A percentile compares a stretch with the other conserved stretches of the same genome.
phyloP scores from a whole-genome alignment of 2,329 filamentous ascomycete genomes.

The Chlorencoelia australis region DNA sequence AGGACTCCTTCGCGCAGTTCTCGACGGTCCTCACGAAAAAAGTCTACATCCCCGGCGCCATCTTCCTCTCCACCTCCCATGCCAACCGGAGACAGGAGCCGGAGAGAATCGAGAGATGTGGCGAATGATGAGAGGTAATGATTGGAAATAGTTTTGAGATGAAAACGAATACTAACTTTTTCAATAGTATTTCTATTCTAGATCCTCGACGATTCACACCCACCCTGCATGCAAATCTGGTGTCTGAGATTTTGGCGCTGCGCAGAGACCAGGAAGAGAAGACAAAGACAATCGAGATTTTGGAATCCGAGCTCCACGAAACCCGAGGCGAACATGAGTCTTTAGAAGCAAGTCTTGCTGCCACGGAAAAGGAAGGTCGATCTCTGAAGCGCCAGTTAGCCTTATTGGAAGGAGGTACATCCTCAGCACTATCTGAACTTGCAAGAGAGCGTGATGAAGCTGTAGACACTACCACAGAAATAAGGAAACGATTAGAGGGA shows the following conservation, averaged over 20 bases:
- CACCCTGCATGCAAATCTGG: conserved; percentile 85
- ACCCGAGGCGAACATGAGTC: conserved; percentile 65
- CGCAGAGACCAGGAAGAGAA: conserved; percentile 88
- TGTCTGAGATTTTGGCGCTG: conserved; percentile 84
- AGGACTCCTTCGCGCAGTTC: conserved; percentile 62
- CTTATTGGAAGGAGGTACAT: conserved; percentile 77
- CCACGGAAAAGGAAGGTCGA: conserved; percentile 64
- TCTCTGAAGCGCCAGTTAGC: conserved; percentile 78
- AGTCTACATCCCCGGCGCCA: conserved; percentile 54
- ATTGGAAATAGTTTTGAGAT: neutral
- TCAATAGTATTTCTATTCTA: conserved; percentile 46
- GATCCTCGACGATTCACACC: conserved; percentile 92
- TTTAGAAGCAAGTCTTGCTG: conserved; percentile 50
- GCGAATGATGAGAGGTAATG: conserved; percentile 48
- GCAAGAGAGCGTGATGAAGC: conserved; percentile 79
- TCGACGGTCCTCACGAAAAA: conserved; percentile 47
- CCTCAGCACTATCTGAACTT: conserved; percentile 75
- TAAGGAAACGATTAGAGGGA: conserved; percentile 66
- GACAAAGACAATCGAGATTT: conserved; percentile 70
- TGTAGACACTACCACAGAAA: conserved; percentile 59
- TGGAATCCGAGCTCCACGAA: conserved; percentile 66
- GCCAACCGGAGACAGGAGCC: conserved; percentile 38
- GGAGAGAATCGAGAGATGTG: conserved; percentile 46
- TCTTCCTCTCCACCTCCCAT: conserved; percentile 50
- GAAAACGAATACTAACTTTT: conserved; percentile 10